phyloP scores from a whole-genome alignment of 2,329 filamentous ascomycete genomes.

The Anthostomella pinea region DNA sequence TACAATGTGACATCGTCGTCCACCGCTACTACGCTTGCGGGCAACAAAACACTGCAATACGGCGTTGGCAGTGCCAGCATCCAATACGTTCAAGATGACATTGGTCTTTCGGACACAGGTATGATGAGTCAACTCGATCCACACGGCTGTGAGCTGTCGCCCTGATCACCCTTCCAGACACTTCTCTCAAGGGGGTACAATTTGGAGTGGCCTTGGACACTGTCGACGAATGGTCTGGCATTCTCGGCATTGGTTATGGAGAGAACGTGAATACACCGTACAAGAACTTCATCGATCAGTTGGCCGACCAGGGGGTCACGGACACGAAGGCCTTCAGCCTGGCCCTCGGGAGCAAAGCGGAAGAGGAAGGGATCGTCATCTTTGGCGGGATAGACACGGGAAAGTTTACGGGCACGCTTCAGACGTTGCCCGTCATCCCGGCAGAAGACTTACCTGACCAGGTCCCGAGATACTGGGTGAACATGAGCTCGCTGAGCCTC shows the following conservation, averaged over 20 bases:
- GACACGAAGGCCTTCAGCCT: constrained; percentile 62
- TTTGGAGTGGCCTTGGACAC: constrained; percentile 62
- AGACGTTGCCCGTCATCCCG: constrained; percentile 59
- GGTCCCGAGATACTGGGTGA: constrained; percentile 51
- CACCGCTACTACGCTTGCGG: constrained; percentile 32
- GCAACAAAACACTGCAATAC: constrained; percentile 44
- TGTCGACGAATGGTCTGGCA: constrained; percentile 50
- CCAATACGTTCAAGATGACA: constrained; percentile 47
- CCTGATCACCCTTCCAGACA: constrained; percentile 18
- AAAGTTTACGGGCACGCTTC: constrained; percentile 60
- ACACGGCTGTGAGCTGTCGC: neutral
- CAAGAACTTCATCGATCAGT: constrained; percentile 51
- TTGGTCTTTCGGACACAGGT: constrained; percentile 41
- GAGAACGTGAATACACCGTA: constrained; percentile 44
- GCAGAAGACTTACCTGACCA: constrained; percentile 52
- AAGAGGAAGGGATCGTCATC: constrained; percentile 60
- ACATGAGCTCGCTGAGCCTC: constrained; percentile 44
- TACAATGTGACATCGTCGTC: constrained; percentile 44
- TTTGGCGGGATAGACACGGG: constrained; percentile 66
- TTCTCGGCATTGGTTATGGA: constrained; percentile 74
- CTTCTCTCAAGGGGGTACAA: constrained; percentile 51
- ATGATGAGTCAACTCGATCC: constrained; percentile 3
- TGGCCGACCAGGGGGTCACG: constrained; percentile 51
- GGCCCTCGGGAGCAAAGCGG: constrained; percentile 60
- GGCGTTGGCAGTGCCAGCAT: constrained; percentile 51